phyloP scores from a whole-genome alignment of 805 yeast genomes.

The Cyberlindnera galapagoensis region DNA sequence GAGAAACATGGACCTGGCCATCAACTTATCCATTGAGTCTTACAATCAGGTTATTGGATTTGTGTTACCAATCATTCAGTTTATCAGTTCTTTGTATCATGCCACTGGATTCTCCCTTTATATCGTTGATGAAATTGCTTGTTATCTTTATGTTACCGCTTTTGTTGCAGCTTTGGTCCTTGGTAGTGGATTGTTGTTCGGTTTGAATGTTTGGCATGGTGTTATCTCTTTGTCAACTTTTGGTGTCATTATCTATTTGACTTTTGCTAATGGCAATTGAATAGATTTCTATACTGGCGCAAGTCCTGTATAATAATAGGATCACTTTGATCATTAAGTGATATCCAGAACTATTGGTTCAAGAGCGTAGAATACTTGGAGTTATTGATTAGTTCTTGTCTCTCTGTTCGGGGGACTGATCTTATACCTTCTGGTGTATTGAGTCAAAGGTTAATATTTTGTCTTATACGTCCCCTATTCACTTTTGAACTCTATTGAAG shows the following conservation, averaged over 20 bases:
- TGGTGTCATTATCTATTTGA: constrained; percentile 12
- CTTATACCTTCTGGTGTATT: too few relatives aligned
- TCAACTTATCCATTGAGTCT: constrained; percentile 16
- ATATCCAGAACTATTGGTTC: too few relatives aligned
- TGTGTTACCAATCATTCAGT: constrained; percentile 20
- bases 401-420: too few relatives aligned
- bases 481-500: too few relatives aligned
- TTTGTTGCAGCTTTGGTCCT: constrained; percentile 8
- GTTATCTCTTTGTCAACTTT: constrained; percentile 11
- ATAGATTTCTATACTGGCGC: too few relatives aligned
- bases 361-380: too few relatives aligned
- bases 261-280: constrained; percentile 13
- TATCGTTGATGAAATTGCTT: constrained; percentile 15
- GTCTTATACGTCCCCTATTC: too few relatives aligned
- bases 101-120: constrained; percentile 15
- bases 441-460: too few relatives aligned
- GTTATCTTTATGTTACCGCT: constrained; percentile 9
- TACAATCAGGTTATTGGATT: constrained; percentile 20
- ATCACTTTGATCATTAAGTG: too few relatives aligned
- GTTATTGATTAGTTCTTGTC: too few relatives aligned
- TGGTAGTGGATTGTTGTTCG: constrained; percentile 11
- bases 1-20: constrained; percentile 18
- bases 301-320: too few relatives aligned
- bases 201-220: constrained; percentile 14
- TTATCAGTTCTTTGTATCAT: constrained; percentile 18